A percentile compares a stretch with the other conserved stretches of the same genome.
These are phyloP conservation scores for Luffa aegyptiaca DNA, from an alignment of 306 rosid genomes.

Conservation along the genomic window DNA sequence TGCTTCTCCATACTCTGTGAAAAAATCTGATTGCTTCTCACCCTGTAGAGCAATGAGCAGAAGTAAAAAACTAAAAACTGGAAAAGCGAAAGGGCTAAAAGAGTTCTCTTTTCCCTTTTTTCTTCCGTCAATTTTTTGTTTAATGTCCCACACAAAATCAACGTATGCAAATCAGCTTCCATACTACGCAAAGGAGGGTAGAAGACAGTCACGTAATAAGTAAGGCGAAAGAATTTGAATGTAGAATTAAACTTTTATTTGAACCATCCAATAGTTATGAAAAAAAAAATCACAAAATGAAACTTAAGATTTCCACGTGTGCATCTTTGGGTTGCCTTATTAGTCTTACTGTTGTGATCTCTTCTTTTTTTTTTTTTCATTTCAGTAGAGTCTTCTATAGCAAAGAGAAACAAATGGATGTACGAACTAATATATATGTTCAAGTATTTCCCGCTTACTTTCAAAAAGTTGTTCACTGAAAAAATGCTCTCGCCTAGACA, in stretches of 20 bases:
- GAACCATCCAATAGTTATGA: neutral
- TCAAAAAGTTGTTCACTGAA: neutral
- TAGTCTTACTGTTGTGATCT: neutral
- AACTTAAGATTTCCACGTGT: neutral
- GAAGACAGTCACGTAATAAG: neutral
- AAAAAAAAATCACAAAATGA: neutral
- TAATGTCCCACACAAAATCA: neutral
- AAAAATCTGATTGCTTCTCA: constrained; percentile 53
- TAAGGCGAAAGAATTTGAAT: neutral
- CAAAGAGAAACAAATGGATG: neutral
- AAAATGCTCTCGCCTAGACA: neutral
- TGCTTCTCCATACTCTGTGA: constrained; percentile 93
- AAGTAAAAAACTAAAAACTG: constrained; percentile 8
- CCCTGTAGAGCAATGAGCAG: constrained; percentile 35
- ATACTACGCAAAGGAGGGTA: neutral
- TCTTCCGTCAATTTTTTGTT: neutral
- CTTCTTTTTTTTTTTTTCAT: neutral
- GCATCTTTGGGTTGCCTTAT: neutral
- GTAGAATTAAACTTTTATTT: neutral
- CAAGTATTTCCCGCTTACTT: neutral
- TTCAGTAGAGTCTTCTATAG: neutral
- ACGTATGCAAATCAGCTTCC: neutral
- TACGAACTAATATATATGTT: neutral
- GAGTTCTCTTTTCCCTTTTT: neutral
- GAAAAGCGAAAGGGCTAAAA: neutral